Evolutionary conservation across 768 basidiomycete species (phyloP).

Genomic region (Austroboletus festivus): DNA sequence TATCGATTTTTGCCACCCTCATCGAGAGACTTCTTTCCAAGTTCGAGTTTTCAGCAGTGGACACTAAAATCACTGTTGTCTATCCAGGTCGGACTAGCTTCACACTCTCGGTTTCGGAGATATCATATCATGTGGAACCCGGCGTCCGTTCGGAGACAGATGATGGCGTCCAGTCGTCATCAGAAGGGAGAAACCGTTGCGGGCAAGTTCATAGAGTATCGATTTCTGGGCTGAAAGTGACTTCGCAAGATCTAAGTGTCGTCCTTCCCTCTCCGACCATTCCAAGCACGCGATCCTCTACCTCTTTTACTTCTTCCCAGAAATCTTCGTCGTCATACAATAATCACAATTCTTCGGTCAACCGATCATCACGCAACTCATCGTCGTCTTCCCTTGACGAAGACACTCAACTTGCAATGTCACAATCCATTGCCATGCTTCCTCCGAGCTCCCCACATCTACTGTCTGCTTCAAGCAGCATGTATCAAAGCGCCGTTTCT

Average conservation of each 20-base stretch:
- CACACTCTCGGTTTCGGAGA: conserved; percentile 53
- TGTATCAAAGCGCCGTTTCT: conserved; percentile 78
- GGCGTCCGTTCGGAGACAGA: conserved; percentile 17
- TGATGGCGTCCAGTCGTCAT: conserved; percentile 20
- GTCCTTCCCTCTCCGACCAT: conserved; percentile 13
- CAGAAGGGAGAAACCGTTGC: conserved; percentile 14
- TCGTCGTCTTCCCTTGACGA: conserved; percentile 66
- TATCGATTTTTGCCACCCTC: conserved; percentile 76
- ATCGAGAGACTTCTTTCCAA: conserved; percentile 76
- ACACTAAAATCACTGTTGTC: conserved; percentile 67
- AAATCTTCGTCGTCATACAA: conserved; percentile 6
- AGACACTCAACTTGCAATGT: conserved; percentile 63
- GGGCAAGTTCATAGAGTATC: conserved; percentile 46
- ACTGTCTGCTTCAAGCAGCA: conserved; percentile 55
- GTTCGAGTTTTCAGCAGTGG: conserved; percentile 72
- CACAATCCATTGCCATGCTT: conserved; percentile 67
- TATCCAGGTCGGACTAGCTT: conserved; percentile 61
- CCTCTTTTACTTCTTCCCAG: conserved; percentile 16
- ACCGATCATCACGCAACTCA: conserved; percentile 42
- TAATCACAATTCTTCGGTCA: conserved; percentile 1
- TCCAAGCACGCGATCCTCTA: conserved; percentile 27
- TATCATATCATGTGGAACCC: conserved; percentile 51
- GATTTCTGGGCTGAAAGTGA: conserved; percentile 55
- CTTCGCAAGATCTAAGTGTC: conserved; percentile 43
- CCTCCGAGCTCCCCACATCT: conserved; percentile 48